Evolutionary conservation across 345 rosid species (phyloP).

Genomic region (Melaleuca alternifolia): DNA sequence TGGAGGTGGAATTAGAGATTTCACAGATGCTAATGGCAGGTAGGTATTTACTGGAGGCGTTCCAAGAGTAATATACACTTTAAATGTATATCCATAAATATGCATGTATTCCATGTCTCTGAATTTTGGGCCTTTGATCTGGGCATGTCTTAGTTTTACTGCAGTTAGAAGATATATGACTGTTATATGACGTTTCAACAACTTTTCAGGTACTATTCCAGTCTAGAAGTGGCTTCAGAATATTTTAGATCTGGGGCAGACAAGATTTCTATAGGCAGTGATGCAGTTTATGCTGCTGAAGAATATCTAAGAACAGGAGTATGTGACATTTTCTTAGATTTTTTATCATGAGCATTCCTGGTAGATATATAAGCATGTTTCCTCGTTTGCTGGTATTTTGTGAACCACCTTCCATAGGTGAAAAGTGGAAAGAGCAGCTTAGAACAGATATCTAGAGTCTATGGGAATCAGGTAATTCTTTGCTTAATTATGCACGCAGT

Average conservation of each 20-base stretch:
- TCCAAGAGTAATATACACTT: not conserved
- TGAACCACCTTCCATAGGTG: constrained; percentile 28
- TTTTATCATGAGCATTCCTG: not conserved
- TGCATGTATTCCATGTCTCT: not conserved
- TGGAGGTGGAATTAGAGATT: constrained; percentile 98
- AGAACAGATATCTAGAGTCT: constrained; percentile 87
- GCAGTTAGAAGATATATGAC: not conserved
- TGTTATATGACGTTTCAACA: not conserved
- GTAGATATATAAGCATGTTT: not conserved
- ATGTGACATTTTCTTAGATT: constrained; percentile 10
- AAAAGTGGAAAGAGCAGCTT: constrained; percentile 86
- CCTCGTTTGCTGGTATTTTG: constrained; percentile 1
- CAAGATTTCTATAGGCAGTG: constrained; percentile 94
- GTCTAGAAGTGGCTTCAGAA: constrained; percentile 97
- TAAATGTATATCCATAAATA: not conserved
- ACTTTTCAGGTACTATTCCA: constrained; percentile 74
- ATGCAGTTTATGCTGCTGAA: constrained; percentile 90
- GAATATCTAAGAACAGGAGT: constrained; percentile 77
- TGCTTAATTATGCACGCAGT: not conserved
- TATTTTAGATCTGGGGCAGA: constrained; percentile 98
- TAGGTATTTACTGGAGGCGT: constrained; percentile 2
- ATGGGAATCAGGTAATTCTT: constrained; percentile 82
- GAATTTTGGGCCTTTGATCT: not conserved
- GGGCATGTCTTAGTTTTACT: not conserved
- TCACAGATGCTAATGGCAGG: constrained; percentile 95